Evolutionary conservation across 257 asterid genomes (phyloP).

Genomic region (Fraxinus excelsior): DNA sequence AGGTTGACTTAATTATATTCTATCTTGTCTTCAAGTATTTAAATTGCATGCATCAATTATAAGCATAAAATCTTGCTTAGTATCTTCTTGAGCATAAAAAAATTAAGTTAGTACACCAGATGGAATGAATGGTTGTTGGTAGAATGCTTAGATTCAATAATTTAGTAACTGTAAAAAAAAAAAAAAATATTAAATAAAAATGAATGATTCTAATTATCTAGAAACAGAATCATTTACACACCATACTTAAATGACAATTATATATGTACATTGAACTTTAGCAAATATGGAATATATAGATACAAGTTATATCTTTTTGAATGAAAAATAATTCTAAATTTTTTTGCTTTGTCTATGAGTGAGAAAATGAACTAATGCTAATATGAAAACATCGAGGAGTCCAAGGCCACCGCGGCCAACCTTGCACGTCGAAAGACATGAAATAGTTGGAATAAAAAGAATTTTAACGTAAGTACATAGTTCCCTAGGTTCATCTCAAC

Average conservation of each 20-base stretch:
- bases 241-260: not conserved
- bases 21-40: not conserved
- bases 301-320: not conserved
- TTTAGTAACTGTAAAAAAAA: not conserved
- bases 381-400: not conserved
- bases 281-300: not conserved
- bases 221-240: not conserved
- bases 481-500: too few species aligned
- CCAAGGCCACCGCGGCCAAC: too few species aligned
- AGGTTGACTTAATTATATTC: not conserved
- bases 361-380: not conserved
- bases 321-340: too few species aligned
- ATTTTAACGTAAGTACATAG: too few species aligned
- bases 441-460: too few species aligned
- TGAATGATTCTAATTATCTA: not conserved
- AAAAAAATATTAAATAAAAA: too few species aligned
- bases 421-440: too few species aligned
- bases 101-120: not conserved
- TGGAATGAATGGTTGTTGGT: slow-evolving; percentile 3
- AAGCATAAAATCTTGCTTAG: not conserved
- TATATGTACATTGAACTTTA: too few species aligned
- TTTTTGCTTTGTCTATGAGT: not conserved
- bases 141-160: not conserved
- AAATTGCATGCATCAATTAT: slow-evolving; percentile 3
- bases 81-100: not conserved